These are phyloP conservation scores for Clitopilus passeckerianus DNA, from an alignment of 768 basidiomycete species.

Conservation along the genomic window DNA sequence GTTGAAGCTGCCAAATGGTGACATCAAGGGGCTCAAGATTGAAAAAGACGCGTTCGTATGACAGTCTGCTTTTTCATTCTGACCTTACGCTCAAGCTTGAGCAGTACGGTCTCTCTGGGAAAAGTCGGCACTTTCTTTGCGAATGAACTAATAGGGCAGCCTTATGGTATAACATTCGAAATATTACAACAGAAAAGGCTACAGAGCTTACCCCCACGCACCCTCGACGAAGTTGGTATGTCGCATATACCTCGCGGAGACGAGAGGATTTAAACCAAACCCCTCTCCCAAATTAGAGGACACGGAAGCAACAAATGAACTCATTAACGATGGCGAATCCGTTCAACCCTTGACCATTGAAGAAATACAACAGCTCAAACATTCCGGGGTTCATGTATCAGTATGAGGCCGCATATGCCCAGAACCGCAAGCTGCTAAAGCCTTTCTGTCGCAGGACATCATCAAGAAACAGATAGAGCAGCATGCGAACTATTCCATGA, in stretches of 20 bases:
- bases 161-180: slow-evolving; percentile 88
- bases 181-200: slow-evolving; percentile 64
- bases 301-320: slow-evolving; percentile 94
- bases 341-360: slow-evolving; percentile 79
- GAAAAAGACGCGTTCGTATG: slow-evolving; percentile 63
- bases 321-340: slow-evolving; percentile 83
- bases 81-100: slow-evolving; percentile 1
- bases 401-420: slow-evolving; percentile 29
- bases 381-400: slow-evolving; percentile 74
- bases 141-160: slow-evolving; percentile 73
- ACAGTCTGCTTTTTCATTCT: not conserved
- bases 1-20: slow-evolving; percentile 73
- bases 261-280: slow-evolving; percentile 3
- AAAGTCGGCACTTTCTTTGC: slow-evolving; percentile 82
- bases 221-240: slow-evolving; percentile 79
- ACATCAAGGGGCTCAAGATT: slow-evolving; percentile 69
- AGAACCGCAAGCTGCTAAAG: not conserved
- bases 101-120: slow-evolving; percentile 70
- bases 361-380: slow-evolving; percentile 82
- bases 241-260: not conserved
- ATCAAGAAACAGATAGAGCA: slow-evolving; percentile 92
- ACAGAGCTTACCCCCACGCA: slow-evolving; percentile 52
- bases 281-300: slow-evolving; percentile 64
- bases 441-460: slow-evolving; percentile 66
- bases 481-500: slow-evolving; percentile 87